Base-by-base conservation (phyloP, 306 rosid species). In the Cicer judaicum region DNA sequence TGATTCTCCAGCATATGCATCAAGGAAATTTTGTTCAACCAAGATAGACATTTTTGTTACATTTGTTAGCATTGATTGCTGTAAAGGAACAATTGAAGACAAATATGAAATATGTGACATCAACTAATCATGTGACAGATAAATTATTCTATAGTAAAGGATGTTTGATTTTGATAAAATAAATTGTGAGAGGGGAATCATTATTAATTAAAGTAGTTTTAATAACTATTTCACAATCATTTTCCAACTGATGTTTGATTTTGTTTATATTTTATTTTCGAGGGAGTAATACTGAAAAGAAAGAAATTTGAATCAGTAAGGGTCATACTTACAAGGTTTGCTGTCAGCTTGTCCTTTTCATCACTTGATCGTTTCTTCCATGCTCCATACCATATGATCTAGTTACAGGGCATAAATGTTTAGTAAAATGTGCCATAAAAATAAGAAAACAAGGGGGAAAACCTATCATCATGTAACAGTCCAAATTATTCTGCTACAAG, bases 371-470 rank as follows among this genome's bases (percentile, higher is more conserved):
- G 78, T 80, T 89, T 91, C 79, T 79, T 53, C 97, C 97, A 91
- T 64, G 88, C 79, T 76, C 92, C 95, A 78, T 75, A 87, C 97
- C 95, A 91, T 81, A 89, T 82, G 78, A 91, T 86, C 97, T 91
- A 92, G 64, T 75, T 1, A 47, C 50, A 63, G 9, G 14, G 62
- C 59, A 76, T 41, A 44, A 46, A 10, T 14, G 49, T 64, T 50
- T 24, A 73, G 13, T 5, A 57, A 40, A 66, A 64, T 12, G 60
- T 16, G n/a, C 43, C 42, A 29, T 24, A 43, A 42, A 50, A 24
- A 44, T 63, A 52, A 63, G n/a, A 55, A 73, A 46, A 57, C 39
- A 24, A 24, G 34, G 34, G 34, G 34, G 34, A 24, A 24, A 24
- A 2, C 34, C 34, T 24, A 24, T 24, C 34, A 2, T 24, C 4